Conservation (phyloP, 176 grass and related monocot genomes). For the Saccharum officinarum region DNA sequence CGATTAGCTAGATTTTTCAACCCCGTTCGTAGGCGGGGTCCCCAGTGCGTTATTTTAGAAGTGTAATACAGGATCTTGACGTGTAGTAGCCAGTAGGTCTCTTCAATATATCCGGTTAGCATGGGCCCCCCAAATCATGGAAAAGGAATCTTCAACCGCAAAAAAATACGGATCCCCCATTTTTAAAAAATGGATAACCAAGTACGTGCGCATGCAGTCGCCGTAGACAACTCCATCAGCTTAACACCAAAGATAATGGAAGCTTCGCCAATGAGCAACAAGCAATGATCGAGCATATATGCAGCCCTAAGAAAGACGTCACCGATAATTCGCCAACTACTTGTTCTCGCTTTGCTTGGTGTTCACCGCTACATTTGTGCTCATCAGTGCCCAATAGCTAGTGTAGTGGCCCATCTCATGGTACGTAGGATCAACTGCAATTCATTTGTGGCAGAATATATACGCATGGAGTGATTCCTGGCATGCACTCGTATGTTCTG, state of each 20-base stretch:
- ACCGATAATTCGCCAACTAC: not conserved
- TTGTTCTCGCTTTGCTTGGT: not conserved
- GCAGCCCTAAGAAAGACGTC: not conserved
- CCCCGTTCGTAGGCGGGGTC: not conserved
- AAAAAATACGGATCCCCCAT: not conserved
- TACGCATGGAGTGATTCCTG: not conserved
- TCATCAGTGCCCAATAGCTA: not conserved
- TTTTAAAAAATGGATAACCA: not conserved
- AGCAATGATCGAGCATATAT: not conserved
- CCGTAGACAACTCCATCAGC: not conserved
- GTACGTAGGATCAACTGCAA: not conserved
- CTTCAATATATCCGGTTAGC: not conserved
- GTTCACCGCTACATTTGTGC: not conserved
- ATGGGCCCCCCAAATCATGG: not conserved
- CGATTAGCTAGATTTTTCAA: not conserved
- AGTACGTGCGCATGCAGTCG: not conserved
- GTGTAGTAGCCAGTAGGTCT: not conserved
- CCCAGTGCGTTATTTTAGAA: not conserved
- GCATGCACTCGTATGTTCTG: not conserved
- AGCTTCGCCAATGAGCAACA: not conserved
- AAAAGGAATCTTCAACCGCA: not conserved
- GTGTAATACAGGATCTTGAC: not conserved
- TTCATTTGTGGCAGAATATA: not conserved
- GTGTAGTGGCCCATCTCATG: not conserved
- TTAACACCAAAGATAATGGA: not conserved